Evolutionary conservation across 208 protist species (phyloP).

Genomic region (Leishmania martiniquensis): DNA sequence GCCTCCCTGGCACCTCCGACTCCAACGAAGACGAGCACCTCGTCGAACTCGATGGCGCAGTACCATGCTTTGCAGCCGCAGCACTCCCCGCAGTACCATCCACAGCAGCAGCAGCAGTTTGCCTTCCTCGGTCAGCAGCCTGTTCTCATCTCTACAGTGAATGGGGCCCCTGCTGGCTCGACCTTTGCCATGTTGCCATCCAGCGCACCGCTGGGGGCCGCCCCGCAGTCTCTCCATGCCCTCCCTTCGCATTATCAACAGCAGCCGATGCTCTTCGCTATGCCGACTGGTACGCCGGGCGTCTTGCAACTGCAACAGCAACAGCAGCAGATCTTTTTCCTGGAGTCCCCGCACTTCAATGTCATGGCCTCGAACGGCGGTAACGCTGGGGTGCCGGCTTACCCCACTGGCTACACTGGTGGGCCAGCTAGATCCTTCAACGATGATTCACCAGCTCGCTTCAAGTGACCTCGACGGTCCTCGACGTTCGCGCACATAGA

Average conservation of each 20-base stretch:
- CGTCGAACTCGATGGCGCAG: conserved; percentile 2
- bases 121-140: conserved; percentile 14
- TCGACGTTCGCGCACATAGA: not conserved
- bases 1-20: not conserved
- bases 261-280: conserved; percentile 22
- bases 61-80: conserved; percentile 11
- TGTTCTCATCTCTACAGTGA: conserved; percentile 7
- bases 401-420: conserved; percentile 1
- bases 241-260: not conserved
- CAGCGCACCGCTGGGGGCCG: not conserved
- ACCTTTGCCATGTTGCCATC: conserved; percentile 14
- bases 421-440: not conserved
- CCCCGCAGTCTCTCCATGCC: conserved; percentile 6
- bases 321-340: conserved; percentile 26
- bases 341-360: conserved; percentile 17
- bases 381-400: not conserved
- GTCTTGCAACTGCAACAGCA: conserved; percentile 19
- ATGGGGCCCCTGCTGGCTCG: conserved; percentile 1
- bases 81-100: conserved; percentile 10
- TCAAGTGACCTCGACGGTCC: not conserved
- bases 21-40: not conserved
- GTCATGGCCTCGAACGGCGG: conserved; percentile 10
- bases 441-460: not conserved
- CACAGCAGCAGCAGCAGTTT: conserved; percentile 6
- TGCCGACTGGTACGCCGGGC: conserved; percentile 8